Evolutionary conservation across 2,329 filamentous ascomycete species (phyloP).

Genomic region (Acrodontium crateriforme): DNA sequence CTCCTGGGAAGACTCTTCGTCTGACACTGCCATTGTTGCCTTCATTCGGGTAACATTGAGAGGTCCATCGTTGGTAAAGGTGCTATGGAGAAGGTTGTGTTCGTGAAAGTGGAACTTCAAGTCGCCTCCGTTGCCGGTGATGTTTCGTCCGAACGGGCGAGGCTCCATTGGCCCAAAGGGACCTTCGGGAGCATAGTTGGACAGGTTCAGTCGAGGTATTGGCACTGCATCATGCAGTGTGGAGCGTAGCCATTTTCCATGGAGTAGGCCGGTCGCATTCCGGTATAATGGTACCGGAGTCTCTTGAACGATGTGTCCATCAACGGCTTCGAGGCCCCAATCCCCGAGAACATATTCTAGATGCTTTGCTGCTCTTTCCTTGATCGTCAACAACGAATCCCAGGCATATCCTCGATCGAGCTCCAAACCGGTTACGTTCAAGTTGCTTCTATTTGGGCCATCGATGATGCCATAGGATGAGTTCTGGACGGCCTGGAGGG

Average conservation of each 20-base stretch:
- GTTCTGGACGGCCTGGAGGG: slow-evolving; percentile 36
- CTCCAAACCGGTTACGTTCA: slow-evolving; percentile 58
- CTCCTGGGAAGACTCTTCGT: slow-evolving; percentile 55
- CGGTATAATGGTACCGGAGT: slow-evolving; percentile 50
- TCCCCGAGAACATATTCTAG: slow-evolving; percentile 28
- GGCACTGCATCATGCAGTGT: slow-evolving; percentile 35
- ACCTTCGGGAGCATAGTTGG: slow-evolving; percentile 48
- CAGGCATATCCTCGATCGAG: slow-evolving; percentile 63
- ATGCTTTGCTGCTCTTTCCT: slow-evolving; percentile 48
- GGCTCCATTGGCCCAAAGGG: slow-evolving; percentile 42
- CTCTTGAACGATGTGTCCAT: slow-evolving; percentile 25
- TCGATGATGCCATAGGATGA: slow-evolving; percentile 39
- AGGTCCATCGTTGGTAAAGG: slow-evolving; percentile 19
- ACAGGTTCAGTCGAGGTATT: slow-evolving; percentile 30
- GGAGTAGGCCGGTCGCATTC: slow-evolving; percentile 64
- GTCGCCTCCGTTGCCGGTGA: slow-evolving; percentile 58
- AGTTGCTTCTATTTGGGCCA: slow-evolving; percentile 26
- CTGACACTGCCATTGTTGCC: slow-evolving; percentile 58
- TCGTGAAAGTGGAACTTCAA: slow-evolving; percentile 57
- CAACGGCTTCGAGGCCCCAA: slow-evolving; percentile 14
- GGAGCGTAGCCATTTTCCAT: slow-evolving; percentile 59
- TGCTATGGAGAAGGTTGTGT: slow-evolving; percentile 22
- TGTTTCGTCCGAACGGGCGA: slow-evolving; percentile 60
- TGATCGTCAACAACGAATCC: slow-evolving; percentile 56
- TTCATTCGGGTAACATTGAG: slow-evolving; percentile 50